phyloP scores from a whole-genome alignment of 352 stramenopile genomes.

The Vaucheria bursata region DNA sequence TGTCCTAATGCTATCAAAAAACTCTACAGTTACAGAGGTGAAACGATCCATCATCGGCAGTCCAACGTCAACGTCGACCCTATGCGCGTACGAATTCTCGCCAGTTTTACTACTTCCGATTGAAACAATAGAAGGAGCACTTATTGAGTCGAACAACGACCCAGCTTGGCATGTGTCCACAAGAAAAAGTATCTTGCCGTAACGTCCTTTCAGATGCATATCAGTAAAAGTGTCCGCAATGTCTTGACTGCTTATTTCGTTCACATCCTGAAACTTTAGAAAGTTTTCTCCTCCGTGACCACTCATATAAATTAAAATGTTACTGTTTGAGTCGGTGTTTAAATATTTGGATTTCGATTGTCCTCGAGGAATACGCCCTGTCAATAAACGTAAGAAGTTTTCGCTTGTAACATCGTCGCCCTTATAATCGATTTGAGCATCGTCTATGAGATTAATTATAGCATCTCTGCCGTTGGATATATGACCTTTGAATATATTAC shows the following conservation, averaged over 20 bases:
- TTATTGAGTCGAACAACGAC: conserved; percentile 36
- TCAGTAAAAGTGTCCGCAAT: conserved; percentile 18
- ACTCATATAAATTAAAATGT: conserved; percentile 62
- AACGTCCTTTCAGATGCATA: conserved; percentile 35
- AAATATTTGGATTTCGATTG: conserved; percentile 72
- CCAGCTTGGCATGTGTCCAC: conserved; percentile 48
- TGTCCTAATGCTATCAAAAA: no score
- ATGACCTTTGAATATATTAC: conserved; percentile 76
- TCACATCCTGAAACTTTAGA: conserved; percentile 95
- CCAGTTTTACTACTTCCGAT: conserved; percentile 40
- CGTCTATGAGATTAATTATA: conserved; percentile 76
- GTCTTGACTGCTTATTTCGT: conserved; percentile 75
- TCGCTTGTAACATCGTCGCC: conserved; percentile 89
- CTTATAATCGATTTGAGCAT: conserved; percentile 59
- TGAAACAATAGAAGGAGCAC: conserved; percentile 24
- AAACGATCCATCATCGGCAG: conserved; percentile 46
- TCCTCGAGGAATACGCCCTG: conserved; percentile 71
- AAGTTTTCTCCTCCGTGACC: conserved; percentile 93
- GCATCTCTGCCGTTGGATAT: conserved; percentile 76
- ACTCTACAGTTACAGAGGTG: conserved; percentile 37
- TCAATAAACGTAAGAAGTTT: conserved; percentile 89
- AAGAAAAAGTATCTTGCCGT: conserved; percentile 36
- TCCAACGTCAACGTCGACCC: conserved; percentile 38
- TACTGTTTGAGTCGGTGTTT: conserved; percentile 54
- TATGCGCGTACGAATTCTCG: conserved; percentile 48